Evolutionary conservation across 768 basidiomycete species (phyloP).

Genomic region (Tephrocybe sp.): DNA sequence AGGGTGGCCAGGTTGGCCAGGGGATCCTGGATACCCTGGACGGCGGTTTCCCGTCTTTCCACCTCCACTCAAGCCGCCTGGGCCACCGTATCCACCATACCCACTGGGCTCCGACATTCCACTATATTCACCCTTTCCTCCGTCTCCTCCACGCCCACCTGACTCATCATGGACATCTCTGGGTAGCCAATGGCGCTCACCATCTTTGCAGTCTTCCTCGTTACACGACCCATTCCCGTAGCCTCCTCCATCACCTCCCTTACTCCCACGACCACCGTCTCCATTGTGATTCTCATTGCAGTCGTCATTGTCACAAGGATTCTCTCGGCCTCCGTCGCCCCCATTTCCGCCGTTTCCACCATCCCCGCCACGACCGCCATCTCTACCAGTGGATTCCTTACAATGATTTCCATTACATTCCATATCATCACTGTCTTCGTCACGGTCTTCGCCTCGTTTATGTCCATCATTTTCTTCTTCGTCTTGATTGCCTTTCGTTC

Average conservation of each 20-base stretch:
- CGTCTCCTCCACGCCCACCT: constrained; percentile 10
- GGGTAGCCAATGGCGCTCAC: background rate
- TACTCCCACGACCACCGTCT: background rate
- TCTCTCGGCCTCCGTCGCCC: background rate
- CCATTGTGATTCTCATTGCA: background rate
- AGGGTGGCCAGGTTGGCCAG: constrained; percentile 11
- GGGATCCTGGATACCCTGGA: constrained; percentile 13
- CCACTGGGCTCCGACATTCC: constrained; percentile 4
- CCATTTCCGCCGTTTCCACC: background rate
- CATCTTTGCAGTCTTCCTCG: background rate
- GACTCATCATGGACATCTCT: constrained; percentile 2
- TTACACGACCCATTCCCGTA: background rate
- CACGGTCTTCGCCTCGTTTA: background rate
- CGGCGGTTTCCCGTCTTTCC: background rate
- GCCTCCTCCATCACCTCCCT: background rate
- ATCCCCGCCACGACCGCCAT: background rate
- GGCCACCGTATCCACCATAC: constrained; percentile 11
- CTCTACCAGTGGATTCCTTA: background rate
- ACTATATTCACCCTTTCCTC: constrained; percentile 6
- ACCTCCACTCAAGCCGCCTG: constrained; percentile 8
- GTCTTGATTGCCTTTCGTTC: too few relatives aligned
- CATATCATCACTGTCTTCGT: background rate
- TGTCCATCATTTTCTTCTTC: too few relatives aligned
- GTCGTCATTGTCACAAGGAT: background rate
- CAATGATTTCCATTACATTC: background rate